Base-by-base conservation (phyloP, 228 moss, liverwort and hornwort species). In the Sphagnum magellanicum region DNA sequence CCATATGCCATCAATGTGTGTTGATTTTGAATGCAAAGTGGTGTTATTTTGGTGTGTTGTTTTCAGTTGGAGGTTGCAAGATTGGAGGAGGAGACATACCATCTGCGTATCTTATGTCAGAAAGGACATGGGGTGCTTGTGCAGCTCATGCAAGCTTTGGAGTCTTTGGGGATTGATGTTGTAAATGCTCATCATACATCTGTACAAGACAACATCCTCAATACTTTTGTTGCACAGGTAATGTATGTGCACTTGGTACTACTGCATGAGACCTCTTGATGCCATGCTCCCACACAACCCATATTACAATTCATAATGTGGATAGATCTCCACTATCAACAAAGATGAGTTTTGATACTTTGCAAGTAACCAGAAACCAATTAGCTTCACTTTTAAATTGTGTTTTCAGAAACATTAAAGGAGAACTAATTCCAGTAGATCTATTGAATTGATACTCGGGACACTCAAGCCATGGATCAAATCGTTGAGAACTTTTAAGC, bases 191-290 rank as follows among this genome's bases (percentile, higher is more conserved):
- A 88, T 67, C 88, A 89, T 70, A 91, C 86, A 5, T 73, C 88
- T 46, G 84, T 94, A 60, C 86, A 94, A 83, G 91, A 88, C 67
- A 94, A 82, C 70, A 82, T 88, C 12, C 81, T 89, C 49, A 89
- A 88, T 78, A 94, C 88, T 0, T 91, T 94, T 62, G 84, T 94
- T 49, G 82, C 89, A 12, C 82, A 94, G 94, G 94, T 94, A 81
- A 32, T 32, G 32, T 32, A 32, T 32, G 32, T 12, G 51, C 61
- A 55, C 48, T 58, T 9, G 16, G 16, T 52, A 14, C 14, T 8
- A 10, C 47, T 53, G 16, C n/a, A 17, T 58, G 58, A 10, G 58
- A 58, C 10, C 58, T 58, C 58, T 9, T 58, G 58, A 9, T 14
- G 10, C 14, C 58, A 14, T 58, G 58, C 32, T 58, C 14, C 14